Percentiles rank a stretch among this genome's conserved stretches.
phyloP scores from a whole-genome alignment of 257 asterid genomes.

The Primulina tabacum region DNA sequence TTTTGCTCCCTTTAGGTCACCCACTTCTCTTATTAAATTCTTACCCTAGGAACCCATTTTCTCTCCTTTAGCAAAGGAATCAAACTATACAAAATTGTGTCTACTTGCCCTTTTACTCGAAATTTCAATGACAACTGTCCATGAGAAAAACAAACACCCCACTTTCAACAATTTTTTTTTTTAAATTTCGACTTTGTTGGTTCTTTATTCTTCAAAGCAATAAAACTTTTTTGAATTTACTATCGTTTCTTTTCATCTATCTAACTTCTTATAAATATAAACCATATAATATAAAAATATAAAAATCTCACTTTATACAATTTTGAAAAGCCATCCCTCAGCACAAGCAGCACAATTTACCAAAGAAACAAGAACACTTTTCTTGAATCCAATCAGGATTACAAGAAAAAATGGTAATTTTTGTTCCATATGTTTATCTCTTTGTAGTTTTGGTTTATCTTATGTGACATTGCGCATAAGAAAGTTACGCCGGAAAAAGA shows the following conservation, averaged over 20 bases:
- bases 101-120: conserved; percentile 33
- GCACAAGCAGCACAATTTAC: conserved; percentile 18
- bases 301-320: conserved; percentile 33
- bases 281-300: conserved; percentile 32
- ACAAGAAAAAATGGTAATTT: background rate
- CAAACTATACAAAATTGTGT: conserved; percentile 33
- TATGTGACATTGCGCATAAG: too few species aligned
- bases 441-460: too few species aligned
- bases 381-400: conserved; percentile 49
- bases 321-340: conserved; percentile 7
- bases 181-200: background rate
- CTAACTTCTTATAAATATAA: conserved; percentile 34
- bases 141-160: conserved; percentile 51
- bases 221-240: background rate
- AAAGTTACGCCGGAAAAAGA: too few species aligned
- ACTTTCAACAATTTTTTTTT: conserved; percentile 23
- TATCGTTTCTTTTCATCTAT: conserved; percentile 17
- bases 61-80: conserved; percentile 46
- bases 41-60: conserved; percentile 32
- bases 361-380: conserved; percentile 25
- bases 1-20: conserved; percentile 17
- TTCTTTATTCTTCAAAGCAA: background rate
- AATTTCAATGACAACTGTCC: conserved; percentile 78
- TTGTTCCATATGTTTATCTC: too few species aligned
- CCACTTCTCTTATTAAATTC: conserved; percentile 31